Percentiles rank a stretch among this genome's conserved stretches.
phyloP scores from a whole-genome alignment of 345 rosid genomes.

The Rhizophora mangle region DNA sequence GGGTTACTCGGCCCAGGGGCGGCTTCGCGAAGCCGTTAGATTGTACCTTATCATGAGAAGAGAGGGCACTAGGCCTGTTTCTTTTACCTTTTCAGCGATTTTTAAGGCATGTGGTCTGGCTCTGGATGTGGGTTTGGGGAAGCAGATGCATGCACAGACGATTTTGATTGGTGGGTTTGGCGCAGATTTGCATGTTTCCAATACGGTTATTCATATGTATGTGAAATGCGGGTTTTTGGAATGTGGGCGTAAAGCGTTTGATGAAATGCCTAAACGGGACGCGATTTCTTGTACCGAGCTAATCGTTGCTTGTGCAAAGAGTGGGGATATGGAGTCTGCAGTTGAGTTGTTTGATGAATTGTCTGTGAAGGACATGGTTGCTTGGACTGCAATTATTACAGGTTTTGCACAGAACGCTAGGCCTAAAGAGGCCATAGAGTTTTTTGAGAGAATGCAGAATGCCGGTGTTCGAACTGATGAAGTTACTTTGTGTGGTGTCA shows the following conservation, averaged over 20 bases:
- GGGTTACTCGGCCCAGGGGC: slow-evolving; percentile 48
- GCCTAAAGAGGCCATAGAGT: slow-evolving; percentile 63
- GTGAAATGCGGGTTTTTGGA: slow-evolving; percentile 49
- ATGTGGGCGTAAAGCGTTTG: slow-evolving; percentile 57
- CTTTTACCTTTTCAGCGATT: slow-evolving; percentile 34
- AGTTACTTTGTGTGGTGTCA: slow-evolving; percentile 53
- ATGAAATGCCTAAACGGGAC: slow-evolving; percentile 64
- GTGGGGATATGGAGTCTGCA: slow-evolving; percentile 59
- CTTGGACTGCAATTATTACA: slow-evolving; percentile 76
- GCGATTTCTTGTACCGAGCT: slow-evolving; percentile 60
- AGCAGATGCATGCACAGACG: slow-evolving; percentile 72
- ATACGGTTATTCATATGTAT: slow-evolving; percentile 60
- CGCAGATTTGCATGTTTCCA: slow-evolving; percentile 61
- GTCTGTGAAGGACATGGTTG: slow-evolving; percentile 58
- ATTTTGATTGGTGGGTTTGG: slow-evolving; percentile 60
- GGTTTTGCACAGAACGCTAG: slow-evolving; percentile 68
- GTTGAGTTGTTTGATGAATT: slow-evolving; percentile 40
- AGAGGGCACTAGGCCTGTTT: slow-evolving; percentile 47
- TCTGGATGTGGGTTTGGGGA: slow-evolving; percentile 47
- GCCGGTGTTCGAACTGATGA: slow-evolving; percentile 48
- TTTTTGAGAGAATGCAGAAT: slow-evolving; percentile 58
- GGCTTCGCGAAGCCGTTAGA: slow-evolving; percentile 31
- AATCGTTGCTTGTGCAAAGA: slow-evolving; percentile 51
- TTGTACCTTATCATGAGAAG: slow-evolving; percentile 53
- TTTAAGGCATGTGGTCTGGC: slow-evolving; percentile 11